Conservation (phyloP, 2,329 filamentous ascomycete genomes). For the Claviceps humidiphila region DNA sequence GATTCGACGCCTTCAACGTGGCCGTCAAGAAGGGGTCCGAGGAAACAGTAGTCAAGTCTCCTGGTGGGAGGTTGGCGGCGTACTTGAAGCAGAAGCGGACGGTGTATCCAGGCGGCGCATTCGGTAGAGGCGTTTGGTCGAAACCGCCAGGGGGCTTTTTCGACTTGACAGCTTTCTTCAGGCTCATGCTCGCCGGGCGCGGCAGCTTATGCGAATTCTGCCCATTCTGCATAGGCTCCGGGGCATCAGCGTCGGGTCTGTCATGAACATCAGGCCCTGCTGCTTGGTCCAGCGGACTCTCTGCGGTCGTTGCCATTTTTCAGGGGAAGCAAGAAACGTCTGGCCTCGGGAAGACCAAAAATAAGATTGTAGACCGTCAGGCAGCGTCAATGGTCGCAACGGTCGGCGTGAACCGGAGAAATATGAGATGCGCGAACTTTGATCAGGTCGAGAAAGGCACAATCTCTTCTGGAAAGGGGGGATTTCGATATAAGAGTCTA, state of each 20-base stretch:
- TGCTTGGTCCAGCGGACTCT: neutral
- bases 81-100: slow-evolving; percentile 73
- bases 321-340: neutral
- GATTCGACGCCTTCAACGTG: slow-evolving; percentile 58
- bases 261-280: neutral
- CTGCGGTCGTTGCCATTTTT: slow-evolving; percentile 1
- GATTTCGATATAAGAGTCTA: too few species aligned
- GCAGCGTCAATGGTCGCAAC: neutral
- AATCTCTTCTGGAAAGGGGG: too few species aligned
- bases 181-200: slow-evolving; percentile 1
- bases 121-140: slow-evolving; percentile 64
- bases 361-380: neutral
- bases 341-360: neutral
- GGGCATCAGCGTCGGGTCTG: neutral
- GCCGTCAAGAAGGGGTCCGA: slow-evolving; percentile 76
- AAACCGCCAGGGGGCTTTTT: slow-evolving; percentile 58
- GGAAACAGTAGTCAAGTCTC: slow-evolving; percentile 62
- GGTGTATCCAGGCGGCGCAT: slow-evolving; percentile 66
- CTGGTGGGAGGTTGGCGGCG: slow-evolving; percentile 68
- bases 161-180: slow-evolving; percentile 15
- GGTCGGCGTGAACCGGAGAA: too few species aligned
- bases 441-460: too few species aligned
- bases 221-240: neutral
- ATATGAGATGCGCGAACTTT: too few species aligned
- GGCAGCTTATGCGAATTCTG: neutral